Percentiles rank a stretch among this genome's conserved stretches.
Conservation (phyloP, 169 alveolate species). For the Perkinsus olseni region DNA sequence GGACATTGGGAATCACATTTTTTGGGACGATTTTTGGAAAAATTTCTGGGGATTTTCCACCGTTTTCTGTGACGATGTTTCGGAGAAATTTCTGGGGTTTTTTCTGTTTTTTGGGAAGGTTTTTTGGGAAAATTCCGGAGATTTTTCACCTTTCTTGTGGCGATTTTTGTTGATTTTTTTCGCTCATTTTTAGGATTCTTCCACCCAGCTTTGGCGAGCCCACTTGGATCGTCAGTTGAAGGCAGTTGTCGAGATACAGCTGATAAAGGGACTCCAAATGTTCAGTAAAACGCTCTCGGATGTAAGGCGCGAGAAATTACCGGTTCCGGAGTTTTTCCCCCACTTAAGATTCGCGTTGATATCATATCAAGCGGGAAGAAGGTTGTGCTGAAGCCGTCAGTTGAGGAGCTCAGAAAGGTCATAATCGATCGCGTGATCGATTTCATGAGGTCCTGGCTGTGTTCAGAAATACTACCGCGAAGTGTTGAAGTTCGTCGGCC, state of each 20-base stretch:
- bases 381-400: constrained; percentile 67
- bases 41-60: too few species aligned
- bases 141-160: too few species aligned
- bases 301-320: not conserved
- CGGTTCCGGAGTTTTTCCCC: not conserved
- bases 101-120: too few species aligned
- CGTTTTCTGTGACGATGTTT: too few species aligned
- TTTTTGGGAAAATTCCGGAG: too few species aligned
- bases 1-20: too few species aligned
- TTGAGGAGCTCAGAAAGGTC: constrained; percentile 70
- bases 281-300: constrained; percentile 44
- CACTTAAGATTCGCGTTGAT: constrained; percentile 47
- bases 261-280: constrained; percentile 61
- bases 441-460: not conserved
- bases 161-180: too few species aligned
- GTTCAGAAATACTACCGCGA: constrained; percentile 60
- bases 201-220: constrained; percentile 55
- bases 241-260: constrained; percentile 42
- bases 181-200: constrained; percentile 40
- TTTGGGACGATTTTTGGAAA: too few species aligned
- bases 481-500: constrained; percentile 61
- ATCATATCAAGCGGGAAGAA: constrained; percentile 41
- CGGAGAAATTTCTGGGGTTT: too few species aligned
- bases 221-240: not conserved
- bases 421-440: not conserved